These are phyloP conservation scores for Phyllosticta ampelicida DNA, from an alignment of 2,329 filamentous ascomycete genomes.

Conservation along the genomic window DNA sequence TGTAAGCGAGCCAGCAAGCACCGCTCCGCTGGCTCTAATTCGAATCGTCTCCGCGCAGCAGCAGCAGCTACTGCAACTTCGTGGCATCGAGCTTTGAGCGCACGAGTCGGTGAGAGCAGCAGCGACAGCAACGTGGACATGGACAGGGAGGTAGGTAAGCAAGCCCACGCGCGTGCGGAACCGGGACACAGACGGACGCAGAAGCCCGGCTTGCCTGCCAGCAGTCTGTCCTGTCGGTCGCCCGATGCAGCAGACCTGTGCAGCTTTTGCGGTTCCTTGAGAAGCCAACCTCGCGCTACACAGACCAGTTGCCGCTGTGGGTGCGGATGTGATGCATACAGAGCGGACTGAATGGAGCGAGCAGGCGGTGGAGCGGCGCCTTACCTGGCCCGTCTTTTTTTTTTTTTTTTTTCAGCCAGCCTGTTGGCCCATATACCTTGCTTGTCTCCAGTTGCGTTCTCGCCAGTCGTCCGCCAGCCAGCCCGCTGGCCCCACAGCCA, in stretches of 20 bases:
- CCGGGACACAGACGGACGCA: neutral
- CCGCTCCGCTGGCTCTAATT: neutral
- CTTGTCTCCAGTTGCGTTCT: neutral
- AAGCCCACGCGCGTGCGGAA: neutral
- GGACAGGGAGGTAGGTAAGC: neutral
- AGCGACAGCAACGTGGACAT: neutral
- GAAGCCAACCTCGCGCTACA: neutral
- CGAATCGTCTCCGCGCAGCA: neutral
- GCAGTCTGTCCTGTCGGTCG: neutral
- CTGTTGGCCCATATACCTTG: neutral
- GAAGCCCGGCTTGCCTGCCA: neutral
- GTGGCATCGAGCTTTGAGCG: neutral
- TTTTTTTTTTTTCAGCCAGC: neutral
- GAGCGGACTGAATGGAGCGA: neutral
- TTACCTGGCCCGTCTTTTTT: neutral
- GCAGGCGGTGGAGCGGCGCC: neutral
- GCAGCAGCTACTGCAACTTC: neutral
- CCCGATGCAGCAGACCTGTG: neutral
- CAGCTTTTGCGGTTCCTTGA: neutral
- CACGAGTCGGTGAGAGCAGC: neutral
- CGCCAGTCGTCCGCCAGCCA: neutral
- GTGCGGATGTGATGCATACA: neutral
- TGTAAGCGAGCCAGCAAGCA: neutral
- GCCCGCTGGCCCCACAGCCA: neutral
- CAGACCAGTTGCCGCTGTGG: neutral